Evolutionary conservation across 75 land plant species (phyloP), one percentile per base, ranked within the genome.

Genomic region (Chamaecyparis obtusa): DNA sequence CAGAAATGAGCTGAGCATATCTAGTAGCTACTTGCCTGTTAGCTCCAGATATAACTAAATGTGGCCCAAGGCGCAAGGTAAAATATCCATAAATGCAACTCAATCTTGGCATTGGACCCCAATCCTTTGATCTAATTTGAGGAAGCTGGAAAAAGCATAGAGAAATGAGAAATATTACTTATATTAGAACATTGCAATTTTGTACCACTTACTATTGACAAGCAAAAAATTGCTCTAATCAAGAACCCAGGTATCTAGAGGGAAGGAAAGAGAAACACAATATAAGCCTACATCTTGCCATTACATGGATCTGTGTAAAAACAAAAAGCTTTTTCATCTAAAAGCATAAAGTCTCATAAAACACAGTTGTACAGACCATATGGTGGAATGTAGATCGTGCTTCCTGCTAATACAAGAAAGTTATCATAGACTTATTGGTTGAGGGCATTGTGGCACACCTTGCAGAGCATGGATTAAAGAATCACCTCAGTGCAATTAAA

Each of bases 21-120:
- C 98, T 97, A 24, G 98, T 96, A 49, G 95, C 96, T 24, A 97
- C 98, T 37, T 98, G 95, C 54, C 93, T 91, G 67, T 93, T 90
- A 69, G 97, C 98, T 13, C 95, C 99, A 84, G 99, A 93, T 43
- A 97, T 84, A 35, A 97, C 98, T 54, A 94, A 98, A 89, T 32
- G 91, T 93, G 27, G 99, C 97, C 15, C 96, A 91, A 30, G 95
- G 86, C n/a, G 98, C 96, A 33, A 97, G 93, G 81, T 95, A 97
- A 64, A 88, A 97, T 95, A 44, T 97, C 99, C 44, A 97, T 96
- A 83, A 97, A 89, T 49, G 98, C 95, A 30, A 96, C 99, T 95
- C 98, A 48, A 97, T 88, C 99, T 92, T 32, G 96, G 96, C 85
- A 94, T 93, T 30, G 98, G 93, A 13, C 98, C 99, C 99, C 96